These are phyloP conservation scores for Pascua guehoae DNA, from an alignment of 1,284 basidiomycete species.

Conservation along the genomic window DNA sequence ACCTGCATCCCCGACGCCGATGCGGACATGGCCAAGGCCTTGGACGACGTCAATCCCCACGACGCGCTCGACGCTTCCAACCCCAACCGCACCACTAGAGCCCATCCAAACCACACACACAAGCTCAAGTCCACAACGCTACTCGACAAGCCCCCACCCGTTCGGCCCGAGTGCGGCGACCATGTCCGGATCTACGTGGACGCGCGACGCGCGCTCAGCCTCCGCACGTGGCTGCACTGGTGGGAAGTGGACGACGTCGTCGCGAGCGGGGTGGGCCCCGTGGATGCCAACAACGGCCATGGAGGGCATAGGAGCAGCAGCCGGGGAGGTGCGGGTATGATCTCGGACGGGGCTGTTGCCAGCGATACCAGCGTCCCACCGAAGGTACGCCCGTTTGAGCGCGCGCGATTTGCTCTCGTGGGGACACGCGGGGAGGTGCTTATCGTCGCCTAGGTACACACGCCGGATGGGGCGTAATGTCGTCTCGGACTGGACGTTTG, in stretches of 20 bases:
- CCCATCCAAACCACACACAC: no score
- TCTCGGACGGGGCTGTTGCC: background rate
- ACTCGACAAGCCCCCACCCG: background rate
- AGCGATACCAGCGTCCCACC: constrained; percentile 2
- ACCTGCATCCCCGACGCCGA: background rate
- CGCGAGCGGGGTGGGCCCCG: no score
- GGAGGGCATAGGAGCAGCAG: no score
- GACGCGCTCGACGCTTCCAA: no score
- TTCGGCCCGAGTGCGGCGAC: constrained; percentile 34
- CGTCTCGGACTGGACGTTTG: no score
- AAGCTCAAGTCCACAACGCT: no score
- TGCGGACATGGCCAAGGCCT: background rate
- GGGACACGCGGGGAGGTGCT: constrained; percentile 36
- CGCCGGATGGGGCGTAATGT: no score
- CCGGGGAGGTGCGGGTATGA: background rate
- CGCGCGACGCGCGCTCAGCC: constrained; percentile 24
- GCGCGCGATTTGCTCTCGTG: constrained; percentile 29
- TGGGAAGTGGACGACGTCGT: constrained; percentile 7
- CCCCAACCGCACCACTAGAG: no score
- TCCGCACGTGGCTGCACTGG: constrained; percentile 37
- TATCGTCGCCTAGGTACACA: constrained; percentile 23
- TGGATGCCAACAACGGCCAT: no score
- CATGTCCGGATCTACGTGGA: constrained; percentile 41
- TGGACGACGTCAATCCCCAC: no score
- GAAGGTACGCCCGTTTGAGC: constrained; percentile 20